Conservation (phyloP, 2,329 filamentous ascomycete species). For the Alternaria metachromatica region DNA sequence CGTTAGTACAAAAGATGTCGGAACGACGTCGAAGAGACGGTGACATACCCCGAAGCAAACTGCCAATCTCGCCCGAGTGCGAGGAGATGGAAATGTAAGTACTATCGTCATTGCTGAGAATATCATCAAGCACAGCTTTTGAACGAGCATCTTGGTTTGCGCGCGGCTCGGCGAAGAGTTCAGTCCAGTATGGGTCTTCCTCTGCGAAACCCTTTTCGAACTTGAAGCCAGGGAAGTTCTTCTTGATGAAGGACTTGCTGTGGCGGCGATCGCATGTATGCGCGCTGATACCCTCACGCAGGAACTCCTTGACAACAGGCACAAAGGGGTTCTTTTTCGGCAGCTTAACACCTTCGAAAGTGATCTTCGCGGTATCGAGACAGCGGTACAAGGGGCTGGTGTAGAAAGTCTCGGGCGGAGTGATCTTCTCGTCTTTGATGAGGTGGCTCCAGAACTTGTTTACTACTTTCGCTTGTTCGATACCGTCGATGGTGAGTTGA, state of each 20-base stretch:
- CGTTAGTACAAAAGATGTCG: constrained; percentile 1
- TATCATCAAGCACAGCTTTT: constrained; percentile 57
- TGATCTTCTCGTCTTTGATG: constrained; percentile 59
- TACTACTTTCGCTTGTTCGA: constrained; percentile 64
- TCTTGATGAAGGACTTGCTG: constrained; percentile 60
- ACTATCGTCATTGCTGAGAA: constrained; percentile 58
- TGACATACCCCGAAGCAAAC: constrained; percentile 53
- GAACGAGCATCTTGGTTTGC: constrained; percentile 58
- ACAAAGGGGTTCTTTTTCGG: constrained; percentile 60
- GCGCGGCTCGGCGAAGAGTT: constrained; percentile 57
- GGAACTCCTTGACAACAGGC: constrained; percentile 68
- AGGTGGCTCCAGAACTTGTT: constrained; percentile 66
- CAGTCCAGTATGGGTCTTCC: constrained; percentile 61
- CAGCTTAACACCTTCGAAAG: constrained; percentile 63
- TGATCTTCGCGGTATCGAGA: constrained; percentile 67
- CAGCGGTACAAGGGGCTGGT: constrained; percentile 69
- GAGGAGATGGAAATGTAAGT: constrained; percentile 62
- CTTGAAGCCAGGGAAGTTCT: constrained; percentile 59
- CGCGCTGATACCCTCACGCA: constrained; percentile 70
- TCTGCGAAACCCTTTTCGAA: constrained; percentile 70
- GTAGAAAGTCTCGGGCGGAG: constrained; percentile 69
- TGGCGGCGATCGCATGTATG: constrained; percentile 73
- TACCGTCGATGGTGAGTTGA: constrained; percentile 64
- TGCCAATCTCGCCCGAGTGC: constrained; percentile 66
- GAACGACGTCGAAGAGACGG: background rate